Evolutionary conservation across 139 green algal genomes (phyloP).

Genomic region (Chlorella sp.): DNA sequence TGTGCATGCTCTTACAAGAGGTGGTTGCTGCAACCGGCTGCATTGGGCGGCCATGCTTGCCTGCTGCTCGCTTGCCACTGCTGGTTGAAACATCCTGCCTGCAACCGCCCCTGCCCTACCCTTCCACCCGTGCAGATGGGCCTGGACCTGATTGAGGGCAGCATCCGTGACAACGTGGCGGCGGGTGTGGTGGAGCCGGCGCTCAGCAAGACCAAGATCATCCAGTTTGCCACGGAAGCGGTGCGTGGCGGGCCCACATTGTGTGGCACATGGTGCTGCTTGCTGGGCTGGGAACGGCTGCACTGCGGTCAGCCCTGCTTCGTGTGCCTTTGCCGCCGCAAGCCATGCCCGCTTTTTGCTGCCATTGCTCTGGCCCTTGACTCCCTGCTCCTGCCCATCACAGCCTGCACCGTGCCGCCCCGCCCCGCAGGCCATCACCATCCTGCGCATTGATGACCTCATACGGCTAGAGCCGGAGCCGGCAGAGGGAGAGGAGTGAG

Average conservation of each 20-base stretch:
- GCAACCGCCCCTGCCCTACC: no score
- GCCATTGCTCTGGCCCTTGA: no score
- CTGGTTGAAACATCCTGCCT: no score
- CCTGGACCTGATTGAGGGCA: slow-evolving; percentile 83
- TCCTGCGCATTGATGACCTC: slow-evolving; percentile 99
- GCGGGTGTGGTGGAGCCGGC: slow-evolving; percentile 96
- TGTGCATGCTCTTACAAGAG: not conserved
- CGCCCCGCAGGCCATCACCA: slow-evolving; percentile 87
- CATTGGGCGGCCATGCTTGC: not conserved
- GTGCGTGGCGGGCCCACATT: no score
- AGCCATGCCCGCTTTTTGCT: no score
- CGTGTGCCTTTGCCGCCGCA: no score
- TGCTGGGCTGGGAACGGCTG: no score
- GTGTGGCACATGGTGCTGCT: no score
- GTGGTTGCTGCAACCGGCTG: not conserved
- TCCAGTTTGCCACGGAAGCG: slow-evolving; percentile 99
- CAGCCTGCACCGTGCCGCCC: no score
- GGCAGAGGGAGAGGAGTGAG: slow-evolving; percentile 58
- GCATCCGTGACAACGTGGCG: slow-evolving; percentile 92
- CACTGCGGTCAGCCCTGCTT: no score
- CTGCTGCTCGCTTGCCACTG: not conserved
- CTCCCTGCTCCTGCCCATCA: no score
- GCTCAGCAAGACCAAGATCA: slow-evolving; percentile 96
- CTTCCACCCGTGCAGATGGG: slow-evolving; percentile 45
- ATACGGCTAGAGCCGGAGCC: slow-evolving; percentile 89